These are phyloP conservation scores for Calonectria pauciramosa DNA, from an alignment of 2,329 filamentous ascomycete genomes.

Conservation along the genomic window DNA sequence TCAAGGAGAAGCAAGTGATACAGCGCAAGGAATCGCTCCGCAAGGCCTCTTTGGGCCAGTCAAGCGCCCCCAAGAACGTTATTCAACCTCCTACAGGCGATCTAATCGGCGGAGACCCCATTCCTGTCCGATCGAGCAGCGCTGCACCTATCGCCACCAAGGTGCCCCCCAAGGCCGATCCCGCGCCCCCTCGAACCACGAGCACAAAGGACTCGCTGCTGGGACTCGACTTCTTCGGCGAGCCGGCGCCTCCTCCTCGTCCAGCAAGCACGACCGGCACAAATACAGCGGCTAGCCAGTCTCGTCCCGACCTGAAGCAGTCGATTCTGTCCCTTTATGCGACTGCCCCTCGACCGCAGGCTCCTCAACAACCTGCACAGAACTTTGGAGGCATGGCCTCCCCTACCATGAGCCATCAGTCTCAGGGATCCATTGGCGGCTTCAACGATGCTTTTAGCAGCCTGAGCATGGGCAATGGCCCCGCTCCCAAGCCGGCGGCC, in stretches of 20 bases:
- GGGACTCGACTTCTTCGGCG: conserved; percentile 92
- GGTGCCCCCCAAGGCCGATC: conserved; percentile 71
- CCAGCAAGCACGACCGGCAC: conserved; percentile 85
- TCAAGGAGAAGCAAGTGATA: conserved; percentile 76
- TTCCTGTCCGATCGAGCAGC: conserved; percentile 80
- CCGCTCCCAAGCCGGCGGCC: conserved; percentile 59
- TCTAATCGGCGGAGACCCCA: conserved; percentile 83
- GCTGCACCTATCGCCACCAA: conserved; percentile 74
- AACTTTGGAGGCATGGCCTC: conserved; percentile 78
- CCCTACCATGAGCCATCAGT: conserved; percentile 65
- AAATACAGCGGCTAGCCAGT: conserved; percentile 72
- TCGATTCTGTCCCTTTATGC: conserved; percentile 97
- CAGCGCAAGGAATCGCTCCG: conserved; percentile 72
- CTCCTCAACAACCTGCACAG: conserved; percentile 65
- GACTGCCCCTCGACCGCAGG: conserved; percentile 82
- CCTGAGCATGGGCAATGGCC: conserved; percentile 58
- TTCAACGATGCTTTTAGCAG: conserved; percentile 81
- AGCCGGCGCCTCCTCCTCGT: conserved; percentile 78
- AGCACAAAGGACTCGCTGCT: conserved; percentile 90
- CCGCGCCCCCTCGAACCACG: conserved; percentile 77
- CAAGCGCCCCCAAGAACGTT: conserved; percentile 49
- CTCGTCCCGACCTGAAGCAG: conserved; percentile 94
- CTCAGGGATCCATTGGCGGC: conserved; percentile 68
- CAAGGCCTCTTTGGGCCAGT: conserved; percentile 68
- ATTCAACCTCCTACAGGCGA: conserved; percentile 72